Evolutionary conservation across 192 early-diverging fungal species (phyloP).

Genomic region (Rhizoclosmatium sp.): DNA sequence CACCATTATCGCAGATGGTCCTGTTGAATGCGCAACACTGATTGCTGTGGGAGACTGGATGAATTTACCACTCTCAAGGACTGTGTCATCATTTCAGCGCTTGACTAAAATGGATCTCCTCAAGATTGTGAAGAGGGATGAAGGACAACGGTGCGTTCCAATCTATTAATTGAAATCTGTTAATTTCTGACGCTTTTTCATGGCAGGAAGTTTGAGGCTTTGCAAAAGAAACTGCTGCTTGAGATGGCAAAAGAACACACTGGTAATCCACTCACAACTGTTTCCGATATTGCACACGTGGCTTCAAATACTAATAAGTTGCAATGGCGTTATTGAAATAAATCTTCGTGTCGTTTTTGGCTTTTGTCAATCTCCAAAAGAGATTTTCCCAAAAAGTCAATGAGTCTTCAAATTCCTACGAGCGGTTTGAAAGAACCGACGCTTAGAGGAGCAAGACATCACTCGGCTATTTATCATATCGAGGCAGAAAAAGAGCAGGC

Average conservation of each 20-base stretch:
- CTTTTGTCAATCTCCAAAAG: not conserved
- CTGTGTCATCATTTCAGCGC: not conserved
- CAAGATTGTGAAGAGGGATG: not conserved
- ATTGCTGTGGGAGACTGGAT: conserved; percentile 29
- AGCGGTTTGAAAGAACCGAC: not conserved
- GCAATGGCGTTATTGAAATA: conserved; percentile 6
- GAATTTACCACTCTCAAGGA: not conserved
- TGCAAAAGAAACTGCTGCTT: conserved; percentile 7
- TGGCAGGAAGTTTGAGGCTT: conserved; percentile 17
- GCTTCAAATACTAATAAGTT: not conserved
- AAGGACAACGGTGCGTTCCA: not conserved
- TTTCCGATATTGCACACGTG: conserved; percentile 1
- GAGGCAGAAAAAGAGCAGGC: not conserved
- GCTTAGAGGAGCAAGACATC: not conserved
- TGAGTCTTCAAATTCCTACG: not conserved
- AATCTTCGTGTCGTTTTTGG: not conserved
- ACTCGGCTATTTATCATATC: not conserved
- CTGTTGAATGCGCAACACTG: conserved; percentile 14
- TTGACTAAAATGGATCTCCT: not conserved
- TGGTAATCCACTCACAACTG: conserved; percentile 8
- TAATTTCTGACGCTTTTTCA: not conserved
- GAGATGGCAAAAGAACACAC: conserved; percentile 25
- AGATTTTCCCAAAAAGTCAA: not conserved
- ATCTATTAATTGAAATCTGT: not conserved
- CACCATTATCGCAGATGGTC: conserved; percentile 12